These are phyloP conservation scores for Alternaria consortialis DNA, from an alignment of 2,329 filamentous ascomycete species.

Conservation along the genomic window DNA sequence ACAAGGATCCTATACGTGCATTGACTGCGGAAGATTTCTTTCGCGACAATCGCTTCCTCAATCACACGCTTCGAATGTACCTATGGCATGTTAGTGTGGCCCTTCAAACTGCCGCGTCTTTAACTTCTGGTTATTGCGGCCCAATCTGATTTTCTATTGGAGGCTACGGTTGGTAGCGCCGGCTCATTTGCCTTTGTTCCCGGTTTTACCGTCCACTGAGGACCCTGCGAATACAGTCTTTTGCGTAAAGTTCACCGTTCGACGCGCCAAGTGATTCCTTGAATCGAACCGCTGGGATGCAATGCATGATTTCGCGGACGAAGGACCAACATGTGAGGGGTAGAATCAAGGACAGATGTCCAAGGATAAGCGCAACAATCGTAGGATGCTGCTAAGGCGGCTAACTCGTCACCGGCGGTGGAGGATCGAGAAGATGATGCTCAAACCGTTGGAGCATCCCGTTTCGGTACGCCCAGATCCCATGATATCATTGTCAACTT, in stretches of 20 bases:
- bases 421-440: background rate
- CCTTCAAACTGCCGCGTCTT: background rate
- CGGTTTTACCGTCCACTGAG: conserved; percentile 1
- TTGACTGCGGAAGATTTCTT: background rate
- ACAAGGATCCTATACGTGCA: conserved; percentile 3
- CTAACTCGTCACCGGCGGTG: background rate
- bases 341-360: background rate
- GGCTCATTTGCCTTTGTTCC: conserved; percentile 2
- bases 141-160: conserved; percentile 10
- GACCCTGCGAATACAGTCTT: background rate
- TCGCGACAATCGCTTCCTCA: background rate
- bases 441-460: background rate
- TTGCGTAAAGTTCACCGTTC: conserved; percentile 23
- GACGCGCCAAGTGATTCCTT: conserved; percentile 24
- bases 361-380: background rate
- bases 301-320: conserved; percentile 1
- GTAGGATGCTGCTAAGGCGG: background rate
- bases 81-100: background rate
- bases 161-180: conserved; percentile 3
- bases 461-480: background rate
- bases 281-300: conserved; percentile 14
- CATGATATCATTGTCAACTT: background rate
- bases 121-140: conserved; percentile 8
- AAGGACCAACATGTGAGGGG: background rate
- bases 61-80: background rate